A percentile compares a stretch with the other conserved stretches of the same genome.
Evolutionary conservation across 2,329 filamentous ascomycete genomes (phyloP).

Genomic region (Colletotrichum trifolii): DNA sequence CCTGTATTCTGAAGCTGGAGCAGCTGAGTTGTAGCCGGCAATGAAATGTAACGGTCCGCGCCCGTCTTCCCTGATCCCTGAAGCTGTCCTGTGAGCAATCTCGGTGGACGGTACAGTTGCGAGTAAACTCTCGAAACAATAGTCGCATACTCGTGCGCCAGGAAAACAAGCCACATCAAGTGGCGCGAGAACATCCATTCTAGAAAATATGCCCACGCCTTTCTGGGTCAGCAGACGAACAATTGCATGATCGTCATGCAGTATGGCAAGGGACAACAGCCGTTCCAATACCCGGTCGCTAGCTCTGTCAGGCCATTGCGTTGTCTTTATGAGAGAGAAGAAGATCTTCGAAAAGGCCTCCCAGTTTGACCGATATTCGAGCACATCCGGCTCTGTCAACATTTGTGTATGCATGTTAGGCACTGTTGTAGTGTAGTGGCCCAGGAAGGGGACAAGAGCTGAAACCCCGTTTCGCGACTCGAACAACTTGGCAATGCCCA

Average conservation of each 20-base stretch:
- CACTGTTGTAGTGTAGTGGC: background rate
- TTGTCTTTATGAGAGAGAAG: background rate
- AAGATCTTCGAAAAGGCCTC: no score
- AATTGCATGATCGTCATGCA: rapidly evolving
- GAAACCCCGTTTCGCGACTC: background rate
- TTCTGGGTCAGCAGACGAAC: rapidly evolving
- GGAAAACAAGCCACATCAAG: background rate
- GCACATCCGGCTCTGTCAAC: no score
- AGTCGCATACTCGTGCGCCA: rapidly evolving
- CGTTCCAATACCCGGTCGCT: background rate
- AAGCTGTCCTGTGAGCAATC: background rate
- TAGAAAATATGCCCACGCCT: background rate
- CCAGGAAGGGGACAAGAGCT: background rate
- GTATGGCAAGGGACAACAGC: background rate
- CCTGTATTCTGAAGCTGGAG: background rate
- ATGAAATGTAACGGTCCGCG: background rate
- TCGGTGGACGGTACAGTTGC: background rate
- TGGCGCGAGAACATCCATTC: background rate
- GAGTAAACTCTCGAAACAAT: background rate
- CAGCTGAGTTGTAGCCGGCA: background rate
- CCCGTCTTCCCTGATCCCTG: no score
- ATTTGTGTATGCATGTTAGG: background rate
- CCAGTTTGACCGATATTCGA: no score
- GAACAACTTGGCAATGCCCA: background rate
- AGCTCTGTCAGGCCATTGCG: background rate